Base-by-base conservation (phyloP, 768 basidiomycete species). In the Collybia mongolica region DNA sequence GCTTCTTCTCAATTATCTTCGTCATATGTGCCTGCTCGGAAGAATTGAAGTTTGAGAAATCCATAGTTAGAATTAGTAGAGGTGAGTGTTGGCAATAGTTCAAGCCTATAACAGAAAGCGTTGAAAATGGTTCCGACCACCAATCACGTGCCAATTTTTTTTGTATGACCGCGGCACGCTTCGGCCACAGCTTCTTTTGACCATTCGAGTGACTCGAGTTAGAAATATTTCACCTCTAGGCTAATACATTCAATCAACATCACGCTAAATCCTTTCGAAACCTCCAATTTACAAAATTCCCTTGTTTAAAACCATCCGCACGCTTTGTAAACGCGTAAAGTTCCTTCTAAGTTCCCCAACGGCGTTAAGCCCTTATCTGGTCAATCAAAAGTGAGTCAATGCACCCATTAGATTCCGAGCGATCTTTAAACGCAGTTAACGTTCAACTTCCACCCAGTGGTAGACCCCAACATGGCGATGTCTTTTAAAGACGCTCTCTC, bases 21-120 rank as follows among this genome's bases (percentile, higher is more conserved):
- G 82, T 90, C 86, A 99, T 93, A 67, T 94, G 92, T n/a, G 92
- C 91, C 76, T 96, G 93, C 69, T 98, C 96, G 55, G 93, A 83
- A 22, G 83, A 65, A 70, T 88, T 96, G 72, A 98, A 85, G 56
- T 81, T 77, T 58, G 93, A 93, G 66, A 97, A 91, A 70, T 97
- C 94, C 94, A 96, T 95, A 59, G 49, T 58, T 39, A 52, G 43
- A 39, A 55, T 24, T 23, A 46, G 46, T 36, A 47, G 48, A 26
- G 17, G 41, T 44, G 38, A 49, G 39, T 42, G 39, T 42, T 50
- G 52, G 64, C 53, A 28, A 42, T 15, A n/a, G 24, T 28, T 17
- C 2, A n/a, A 39, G 38, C 7, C 24, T 26, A n/a, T 26, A 3
- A 26, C 24, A 26, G 24, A 26, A 26, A 26, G 24, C 24, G 24